phyloP scores from a whole-genome alignment of 2,329 filamentous ascomycete genomes.

The Cladophialophora psammophila region DNA sequence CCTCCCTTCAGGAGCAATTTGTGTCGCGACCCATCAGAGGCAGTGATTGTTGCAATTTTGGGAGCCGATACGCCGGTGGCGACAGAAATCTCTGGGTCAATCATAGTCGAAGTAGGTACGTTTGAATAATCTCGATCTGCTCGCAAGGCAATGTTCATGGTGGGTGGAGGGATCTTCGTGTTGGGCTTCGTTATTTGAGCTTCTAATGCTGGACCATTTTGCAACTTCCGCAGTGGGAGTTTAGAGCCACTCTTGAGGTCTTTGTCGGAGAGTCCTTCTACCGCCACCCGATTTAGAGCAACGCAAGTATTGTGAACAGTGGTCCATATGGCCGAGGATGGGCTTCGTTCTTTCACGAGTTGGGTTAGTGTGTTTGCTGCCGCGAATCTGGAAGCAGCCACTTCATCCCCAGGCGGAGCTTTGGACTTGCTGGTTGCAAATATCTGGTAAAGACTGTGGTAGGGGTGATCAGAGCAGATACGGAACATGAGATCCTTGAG shows the following conservation, averaged over 20 bases:
- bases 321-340: slow-evolving; percentile 68
- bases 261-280: slow-evolving; percentile 61
- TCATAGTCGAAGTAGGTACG: slow-evolving; percentile 75
- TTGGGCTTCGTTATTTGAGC: slow-evolving; percentile 62
- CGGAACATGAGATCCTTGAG: slow-evolving; percentile 76
- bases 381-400: slow-evolving; percentile 74
- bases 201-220: slow-evolving; percentile 68
- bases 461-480: slow-evolving; percentile 92
- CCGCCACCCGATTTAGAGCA: slow-evolving; percentile 61
- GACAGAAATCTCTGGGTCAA: slow-evolving; percentile 80
- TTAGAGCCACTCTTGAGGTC: slow-evolving; percentile 72
- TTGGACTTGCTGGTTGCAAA: slow-evolving; percentile 80
- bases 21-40: slow-evolving; percentile 78
- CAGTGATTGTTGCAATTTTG: slow-evolving; percentile 86
- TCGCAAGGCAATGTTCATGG: slow-evolving; percentile 80
- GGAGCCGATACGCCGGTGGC: slow-evolving; percentile 90
- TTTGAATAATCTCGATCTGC: slow-evolving; percentile 76
- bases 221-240: slow-evolving; percentile 68
- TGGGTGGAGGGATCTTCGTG: slow-evolving; percentile 82
- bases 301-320: slow-evolving; percentile 77
- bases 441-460: slow-evolving; percentile 96
- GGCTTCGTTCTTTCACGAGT: slow-evolving; percentile 62
- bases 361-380: slow-evolving; percentile 75
- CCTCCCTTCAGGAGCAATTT: slow-evolving; percentile 95
- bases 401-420: slow-evolving; percentile 69